A percentile compares a stretch with the other conserved stretches of the same genome.
Conservation (phyloP, 768 basidiomycete genomes). For the Lactifluus hygrophoroides region DNA sequence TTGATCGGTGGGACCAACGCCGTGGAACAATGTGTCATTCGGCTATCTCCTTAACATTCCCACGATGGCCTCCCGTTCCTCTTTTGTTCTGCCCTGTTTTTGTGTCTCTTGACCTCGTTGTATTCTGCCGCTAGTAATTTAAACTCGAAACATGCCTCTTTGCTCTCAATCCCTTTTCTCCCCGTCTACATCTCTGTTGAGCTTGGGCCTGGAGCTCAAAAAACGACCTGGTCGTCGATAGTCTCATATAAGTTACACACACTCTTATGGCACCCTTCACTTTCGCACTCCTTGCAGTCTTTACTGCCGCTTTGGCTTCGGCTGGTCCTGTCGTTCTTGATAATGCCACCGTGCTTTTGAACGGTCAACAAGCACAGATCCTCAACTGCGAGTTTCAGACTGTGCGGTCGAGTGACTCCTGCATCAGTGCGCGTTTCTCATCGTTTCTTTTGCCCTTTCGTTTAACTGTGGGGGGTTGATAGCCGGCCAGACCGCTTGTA, state of each 20-base stretch:
- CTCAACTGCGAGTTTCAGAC: slow-evolving; percentile 40
- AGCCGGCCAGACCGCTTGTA: slow-evolving; percentile 40
- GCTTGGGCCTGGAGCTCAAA: slow-evolving; percentile 18
- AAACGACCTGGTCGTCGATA: slow-evolving; percentile 9
- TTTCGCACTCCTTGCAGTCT: slow-evolving; percentile 21
- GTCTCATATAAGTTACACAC: not conserved
- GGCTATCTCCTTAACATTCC: slow-evolving; percentile 10
- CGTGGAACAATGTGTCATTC: slow-evolving; percentile 3
- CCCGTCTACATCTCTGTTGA: not conserved
- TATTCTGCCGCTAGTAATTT: not conserved
- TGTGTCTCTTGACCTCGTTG: not conserved
- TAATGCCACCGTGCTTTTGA: slow-evolving; percentile 36
- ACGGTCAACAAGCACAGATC: slow-evolving; percentile 42
- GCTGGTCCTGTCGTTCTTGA: slow-evolving; percentile 32
- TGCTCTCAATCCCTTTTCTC: not conserved
- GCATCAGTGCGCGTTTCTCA: slow-evolving; percentile 33
- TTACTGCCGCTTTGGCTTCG: slow-evolving; percentile 26
- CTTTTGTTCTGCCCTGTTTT: not conserved
- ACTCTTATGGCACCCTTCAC: slow-evolving; percentile 8
- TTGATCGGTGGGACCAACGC: slow-evolving; percentile 18
- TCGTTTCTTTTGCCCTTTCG: not conserved
- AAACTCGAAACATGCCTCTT: not conserved
- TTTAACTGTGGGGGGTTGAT: slow-evolving; percentile 12
- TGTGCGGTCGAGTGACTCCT: slow-evolving; percentile 35
- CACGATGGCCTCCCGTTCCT: not conserved